These are phyloP conservation scores for Cercospora sp. DNA, from an alignment of 2,329 filamentous ascomycete species.

Conservation along the genomic window DNA sequence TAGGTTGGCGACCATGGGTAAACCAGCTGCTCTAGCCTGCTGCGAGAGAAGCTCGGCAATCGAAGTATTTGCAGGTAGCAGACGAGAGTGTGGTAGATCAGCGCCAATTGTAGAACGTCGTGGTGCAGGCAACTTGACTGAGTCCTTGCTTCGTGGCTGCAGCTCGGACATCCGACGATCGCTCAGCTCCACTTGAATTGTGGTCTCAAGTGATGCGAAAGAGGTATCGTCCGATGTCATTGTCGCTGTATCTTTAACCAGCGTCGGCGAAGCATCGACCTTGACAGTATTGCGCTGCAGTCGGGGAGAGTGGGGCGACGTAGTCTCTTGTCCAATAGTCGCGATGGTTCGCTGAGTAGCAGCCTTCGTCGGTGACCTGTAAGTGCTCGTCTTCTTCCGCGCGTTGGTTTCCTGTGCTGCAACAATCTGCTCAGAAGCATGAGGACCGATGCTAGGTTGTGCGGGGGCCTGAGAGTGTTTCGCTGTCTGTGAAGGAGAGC, in stretches of 20 bases:
- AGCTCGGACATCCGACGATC: neutral
- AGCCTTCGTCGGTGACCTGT: slow-evolving; percentile 38
- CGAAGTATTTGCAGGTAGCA: slow-evolving; percentile 4
- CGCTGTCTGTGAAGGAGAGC: neutral
- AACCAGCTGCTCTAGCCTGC: slow-evolving; percentile 21
- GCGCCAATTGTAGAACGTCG: neutral
- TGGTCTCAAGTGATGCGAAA: slow-evolving; percentile 13
- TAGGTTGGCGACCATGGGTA: slow-evolving; percentile 27
- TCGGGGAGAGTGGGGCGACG: slow-evolving; percentile 16
- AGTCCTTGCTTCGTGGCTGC: neutral
- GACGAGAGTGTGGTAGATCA: neutral
- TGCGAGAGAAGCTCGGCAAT: slow-evolving; percentile 19
- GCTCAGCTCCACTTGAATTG: slow-evolving; percentile 3
- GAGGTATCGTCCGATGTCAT: neutral
- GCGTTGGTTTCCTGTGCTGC: slow-evolving; percentile 6
- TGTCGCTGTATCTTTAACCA: neutral
- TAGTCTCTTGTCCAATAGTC: slow-evolving; percentile 26
- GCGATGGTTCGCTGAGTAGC: slow-evolving; percentile 32
- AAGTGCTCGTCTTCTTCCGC: slow-evolving; percentile 35
- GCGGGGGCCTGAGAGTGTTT: neutral
- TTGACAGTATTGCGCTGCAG: slow-evolving; percentile 18
- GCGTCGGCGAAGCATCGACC: slow-evolving; percentile 10
- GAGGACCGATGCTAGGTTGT: neutral
- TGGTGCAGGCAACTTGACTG: neutral
- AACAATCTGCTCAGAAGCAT: neutral